These are phyloP conservation scores for Microdochium trichocladiopsis DNA, from an alignment of 2,329 filamentous ascomycete genomes.

Conservation along the genomic window DNA sequence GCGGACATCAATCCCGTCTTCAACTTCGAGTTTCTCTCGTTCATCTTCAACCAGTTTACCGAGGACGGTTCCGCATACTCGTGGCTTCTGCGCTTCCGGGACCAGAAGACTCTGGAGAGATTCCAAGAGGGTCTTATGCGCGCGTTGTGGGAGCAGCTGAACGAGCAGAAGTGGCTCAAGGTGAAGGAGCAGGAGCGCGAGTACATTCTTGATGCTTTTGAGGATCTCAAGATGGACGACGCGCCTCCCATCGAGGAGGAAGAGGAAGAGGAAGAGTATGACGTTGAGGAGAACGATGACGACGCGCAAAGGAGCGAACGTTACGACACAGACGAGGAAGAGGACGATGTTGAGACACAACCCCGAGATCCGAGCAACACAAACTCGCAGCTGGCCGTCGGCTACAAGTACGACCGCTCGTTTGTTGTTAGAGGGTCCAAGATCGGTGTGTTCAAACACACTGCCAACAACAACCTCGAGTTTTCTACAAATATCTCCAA, in stretches of 20 bases:
- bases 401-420: constrained; percentile 93
- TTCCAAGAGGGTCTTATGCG: constrained; percentile 96
- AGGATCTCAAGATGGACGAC: constrained; percentile 90
- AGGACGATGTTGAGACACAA: constrained; percentile 62
- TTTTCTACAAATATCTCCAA: constrained; percentile 98
- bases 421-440: constrained; percentile 96
- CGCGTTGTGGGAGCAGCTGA: constrained; percentile 92
- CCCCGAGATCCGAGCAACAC: constrained; percentile 68
- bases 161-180: constrained; percentile 90
- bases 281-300: constrained; percentile 55
- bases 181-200: constrained; percentile 87
- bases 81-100: constrained; percentile 89
- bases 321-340: constrained; percentile 64
- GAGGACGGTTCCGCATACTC: constrained; percentile 87
- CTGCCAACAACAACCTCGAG: constrained; percentile 82
- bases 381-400: constrained; percentile 91
- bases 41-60: constrained; percentile 97
- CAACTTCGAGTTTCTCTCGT: constrained; percentile 98
- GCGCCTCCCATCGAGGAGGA: constrained; percentile 43
- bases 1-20: constrained; percentile 97
- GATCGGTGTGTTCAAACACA: constrained; percentile 98
- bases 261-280: constrained; percentile 46
- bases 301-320: constrained; percentile 64
- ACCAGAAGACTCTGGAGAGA: constrained; percentile 69
- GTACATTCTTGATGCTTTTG: constrained; percentile 92